Conservation (phyloP, 345 rosid species). For the Boechera retrofracta region DNA sequence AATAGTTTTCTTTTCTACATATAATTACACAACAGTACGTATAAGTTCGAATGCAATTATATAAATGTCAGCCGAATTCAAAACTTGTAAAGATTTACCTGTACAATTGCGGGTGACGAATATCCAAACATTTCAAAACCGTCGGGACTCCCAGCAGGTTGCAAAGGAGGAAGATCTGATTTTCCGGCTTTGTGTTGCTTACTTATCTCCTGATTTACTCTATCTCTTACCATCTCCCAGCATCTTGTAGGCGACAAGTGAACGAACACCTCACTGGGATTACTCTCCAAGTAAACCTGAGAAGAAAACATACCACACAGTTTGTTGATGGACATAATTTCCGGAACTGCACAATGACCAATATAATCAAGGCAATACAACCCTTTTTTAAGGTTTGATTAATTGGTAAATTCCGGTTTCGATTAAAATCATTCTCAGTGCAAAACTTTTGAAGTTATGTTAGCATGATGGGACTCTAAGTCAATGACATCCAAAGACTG, state of each 20-base stretch:
- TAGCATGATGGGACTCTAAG: neutral
- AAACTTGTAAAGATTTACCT: constrained; percentile 56
- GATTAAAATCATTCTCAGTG: neutral
- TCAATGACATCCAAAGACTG: constrained; percentile 2
- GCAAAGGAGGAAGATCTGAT: constrained; percentile 82
- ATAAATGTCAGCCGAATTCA: constrained; percentile 5
- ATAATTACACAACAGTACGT: neutral
- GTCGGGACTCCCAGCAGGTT: constrained; percentile 97
- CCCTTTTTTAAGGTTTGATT: neutral
- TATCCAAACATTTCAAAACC: constrained; percentile 98
- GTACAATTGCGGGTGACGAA: constrained; percentile 89
- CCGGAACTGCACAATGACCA: constrained; percentile 11
- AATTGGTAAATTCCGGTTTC: neutral
- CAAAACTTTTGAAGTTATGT: neutral
- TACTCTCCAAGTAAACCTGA: constrained; percentile 86
- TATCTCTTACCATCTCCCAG: constrained; percentile 99
- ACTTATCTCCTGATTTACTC: constrained; percentile 89
- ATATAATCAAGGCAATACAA: constrained; percentile 18
- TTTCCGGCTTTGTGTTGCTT: constrained; percentile 83
- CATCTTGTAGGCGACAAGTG: constrained; percentile 84
- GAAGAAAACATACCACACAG: constrained; percentile 37
- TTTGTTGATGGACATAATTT: constrained; percentile 8
- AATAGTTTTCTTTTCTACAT: neutral
- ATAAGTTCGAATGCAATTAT: constrained; percentile 9
- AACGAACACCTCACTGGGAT: constrained; percentile 80